Conservation (phyloP, 257 asterid genomes). For the Parsonsia alboflavescens region DNA sequence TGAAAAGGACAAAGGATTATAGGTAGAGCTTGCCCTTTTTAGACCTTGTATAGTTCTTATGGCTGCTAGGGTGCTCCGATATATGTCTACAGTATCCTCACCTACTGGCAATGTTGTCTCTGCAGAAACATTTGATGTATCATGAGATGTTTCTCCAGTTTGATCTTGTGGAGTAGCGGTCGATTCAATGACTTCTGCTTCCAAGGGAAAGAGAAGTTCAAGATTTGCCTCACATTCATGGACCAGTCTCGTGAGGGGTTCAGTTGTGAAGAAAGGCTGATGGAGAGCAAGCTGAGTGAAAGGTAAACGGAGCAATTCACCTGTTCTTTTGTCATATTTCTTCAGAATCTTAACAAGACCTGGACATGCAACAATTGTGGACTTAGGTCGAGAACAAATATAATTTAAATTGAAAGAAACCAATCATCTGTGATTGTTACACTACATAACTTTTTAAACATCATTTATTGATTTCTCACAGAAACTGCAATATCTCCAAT, state of each 20-base stretch:
- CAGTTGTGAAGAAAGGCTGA: slow-evolving; percentile 84
- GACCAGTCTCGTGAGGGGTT: slow-evolving; percentile 63
- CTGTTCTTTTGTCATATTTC: slow-evolving; percentile 90
- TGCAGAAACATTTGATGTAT: slow-evolving; percentile 22
- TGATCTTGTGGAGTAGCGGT: slow-evolving; percentile 25
- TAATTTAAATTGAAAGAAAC: too few species aligned
- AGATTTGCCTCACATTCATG: slow-evolving; percentile 82
- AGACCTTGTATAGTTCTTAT: slow-evolving; percentile 65
- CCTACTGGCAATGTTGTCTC: slow-evolving; percentile 36
- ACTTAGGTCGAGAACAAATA: neutral
- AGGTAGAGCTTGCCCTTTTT: slow-evolving; percentile 61
- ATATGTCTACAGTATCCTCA: slow-evolving; percentile 57
- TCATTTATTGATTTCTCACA: neutral
- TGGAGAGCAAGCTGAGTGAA: slow-evolving; percentile 70
- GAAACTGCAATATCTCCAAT: neutral
- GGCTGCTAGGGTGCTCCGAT: slow-evolving; percentile 67
- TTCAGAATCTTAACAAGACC: slow-evolving; percentile 89
- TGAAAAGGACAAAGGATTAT: slow-evolving; percentile 65
- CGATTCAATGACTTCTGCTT: slow-evolving; percentile 71
- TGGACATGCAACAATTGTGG: slow-evolving; percentile 10
- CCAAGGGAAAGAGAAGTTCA: slow-evolving; percentile 63
- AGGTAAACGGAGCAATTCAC: slow-evolving; percentile 60
- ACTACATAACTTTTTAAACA: neutral
- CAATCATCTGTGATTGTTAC: neutral
- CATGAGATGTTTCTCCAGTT: slow-evolving; percentile 16